Percentiles rank a stretch among this genome's conserved stretches.
These are phyloP conservation scores for Heritiera littoralis DNA, from an alignment of 345 rosid species.

Conservation along the genomic window DNA sequence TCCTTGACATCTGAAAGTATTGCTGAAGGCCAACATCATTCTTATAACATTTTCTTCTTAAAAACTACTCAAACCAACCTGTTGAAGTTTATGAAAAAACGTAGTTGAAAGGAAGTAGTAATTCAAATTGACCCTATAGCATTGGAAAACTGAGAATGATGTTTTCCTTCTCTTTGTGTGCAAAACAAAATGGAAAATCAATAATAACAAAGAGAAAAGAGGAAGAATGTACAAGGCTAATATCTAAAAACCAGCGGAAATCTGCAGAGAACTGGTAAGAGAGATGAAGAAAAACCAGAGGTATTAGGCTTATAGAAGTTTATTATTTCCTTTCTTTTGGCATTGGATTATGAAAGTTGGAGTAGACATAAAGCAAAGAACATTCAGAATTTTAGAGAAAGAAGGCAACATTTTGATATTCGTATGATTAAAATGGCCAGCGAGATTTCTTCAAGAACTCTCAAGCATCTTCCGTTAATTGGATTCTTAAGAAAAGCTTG, in stretches of 20 bases:
- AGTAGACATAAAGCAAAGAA: constrained; percentile 32
- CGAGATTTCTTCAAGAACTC: constrained; percentile 29
- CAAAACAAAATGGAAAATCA: background rate
- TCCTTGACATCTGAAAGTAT: constrained; percentile 38
- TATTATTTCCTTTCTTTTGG: background rate
- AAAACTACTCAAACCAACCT: background rate
- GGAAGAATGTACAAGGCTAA: constrained; percentile 1
- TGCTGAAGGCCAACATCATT: constrained; percentile 42
- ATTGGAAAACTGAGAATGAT: background rate
- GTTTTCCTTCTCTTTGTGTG: background rate
- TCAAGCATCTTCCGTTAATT: constrained; percentile 14
- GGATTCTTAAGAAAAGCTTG: constrained; percentile 21
- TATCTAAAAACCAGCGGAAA: background rate
- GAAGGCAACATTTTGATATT: constrained; percentile 29
- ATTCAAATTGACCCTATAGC: background rate
- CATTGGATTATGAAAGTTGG: constrained; percentile 13
- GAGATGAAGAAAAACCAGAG: constrained; percentile 3
- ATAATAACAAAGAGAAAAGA: constrained; percentile 7
- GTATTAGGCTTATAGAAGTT: background rate
- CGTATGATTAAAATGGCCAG: constrained; percentile 16
- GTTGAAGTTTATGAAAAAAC: background rate
- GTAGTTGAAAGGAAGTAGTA: background rate
- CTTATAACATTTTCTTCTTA: background rate
- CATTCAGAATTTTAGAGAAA: constrained; percentile 18
- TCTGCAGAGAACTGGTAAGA: background rate